Percentiles rank a stretch among this genome's conserved stretches.
These are phyloP conservation scores for Fomitopsis pulvina DNA, from an alignment of 768 basidiomycete genomes.

Conservation along the genomic window DNA sequence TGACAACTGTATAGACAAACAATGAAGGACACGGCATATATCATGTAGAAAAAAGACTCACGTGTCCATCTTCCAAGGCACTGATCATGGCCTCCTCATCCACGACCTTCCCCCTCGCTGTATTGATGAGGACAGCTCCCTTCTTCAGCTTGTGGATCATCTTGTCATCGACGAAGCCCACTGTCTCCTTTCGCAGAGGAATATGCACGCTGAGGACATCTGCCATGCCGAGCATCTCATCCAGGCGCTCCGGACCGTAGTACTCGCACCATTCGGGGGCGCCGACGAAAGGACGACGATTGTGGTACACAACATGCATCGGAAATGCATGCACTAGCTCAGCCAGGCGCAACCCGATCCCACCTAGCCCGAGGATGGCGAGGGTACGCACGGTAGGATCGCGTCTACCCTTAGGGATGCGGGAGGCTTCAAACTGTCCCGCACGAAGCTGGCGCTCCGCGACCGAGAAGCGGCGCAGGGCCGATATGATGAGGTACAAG, in stretches of 20 bases:
- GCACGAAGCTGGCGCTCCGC: conserved; percentile 51
- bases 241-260: conserved; percentile 48
- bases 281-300: conserved; percentile 44
- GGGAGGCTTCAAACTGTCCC: conserved; percentile 52
- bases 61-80: conserved; percentile 82
- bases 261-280: conserved; percentile 76
- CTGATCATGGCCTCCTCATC: conserved; percentile 83
- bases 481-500: conserved; percentile 72
- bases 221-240: conserved; percentile 55
- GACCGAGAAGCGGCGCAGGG: conserved; percentile 63
- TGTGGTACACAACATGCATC: conserved; percentile 85
- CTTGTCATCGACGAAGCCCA: conserved; percentile 65
- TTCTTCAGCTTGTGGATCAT: conserved; percentile 74
- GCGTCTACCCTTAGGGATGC: conserved; percentile 41
- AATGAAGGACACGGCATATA: conserved; percentile 4
- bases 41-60: conserved; percentile 31
- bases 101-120: conserved; percentile 82
- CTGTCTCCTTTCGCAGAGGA: conserved; percentile 69
- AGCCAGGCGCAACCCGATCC: conserved; percentile 66
- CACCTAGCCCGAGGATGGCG: conserved; percentile 72
- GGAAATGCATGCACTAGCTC: conserved; percentile 73
- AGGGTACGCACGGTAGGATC: conserved; percentile 65
- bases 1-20: conserved; percentile 42
- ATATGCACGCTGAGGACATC: conserved; percentile 89
- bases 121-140: conserved; percentile 76